Base-by-base conservation (phyloP, 148 eudicot species). In the Nepenthes mirabilis region DNA sequence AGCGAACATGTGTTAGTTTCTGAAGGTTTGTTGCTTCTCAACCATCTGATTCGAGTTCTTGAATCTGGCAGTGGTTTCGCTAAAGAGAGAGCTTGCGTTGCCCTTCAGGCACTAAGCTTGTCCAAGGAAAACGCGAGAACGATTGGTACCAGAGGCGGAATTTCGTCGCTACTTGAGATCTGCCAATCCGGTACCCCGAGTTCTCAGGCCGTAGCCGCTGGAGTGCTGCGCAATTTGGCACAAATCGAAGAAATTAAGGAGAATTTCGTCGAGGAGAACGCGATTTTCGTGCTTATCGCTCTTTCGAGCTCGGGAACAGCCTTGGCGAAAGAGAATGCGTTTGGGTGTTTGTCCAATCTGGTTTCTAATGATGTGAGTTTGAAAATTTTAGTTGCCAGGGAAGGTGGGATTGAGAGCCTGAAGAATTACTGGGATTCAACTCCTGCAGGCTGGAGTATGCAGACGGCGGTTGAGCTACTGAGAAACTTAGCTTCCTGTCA, bases 121-220 rank as follows among this genome's bases (percentile, higher is more conserved):
- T 70, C 72, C 1, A 91, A 70, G 77, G 95, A 91, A 13, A 91
- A 87, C 48, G 95, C 97, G 4, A 74, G 95, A 57, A 94, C 94
- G 47, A 83, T 91, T 49, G 86, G 82, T 14, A 88, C 82, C 2
- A 71, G 98, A 70, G 90, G 94, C 10, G 98, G 96, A n/a, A 77
- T 91, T 63, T 78, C 84, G 0, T 67, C 94, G 0, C 75, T 91
- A 43, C 43, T 91, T 1, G 98, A 83, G 72, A 80, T 88, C 57
- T 91, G 96, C 54, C 74, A 71, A 11, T 73, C 66, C 6, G 96
- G 98, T 1, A 91, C 98, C 1, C 96, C 96, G 2, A 70, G 59
- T 57, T 85, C 94, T 0, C 90, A 83, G 72, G 88, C 88, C 0
- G 63, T 73, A n/a, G 87, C 98, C 0, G 96, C 93, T 10, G 78